Evolutionary conservation across 225 moss, liverwort and hornwort genomes (phyloP).

Genomic region (Marchantia paleacea): DNA sequence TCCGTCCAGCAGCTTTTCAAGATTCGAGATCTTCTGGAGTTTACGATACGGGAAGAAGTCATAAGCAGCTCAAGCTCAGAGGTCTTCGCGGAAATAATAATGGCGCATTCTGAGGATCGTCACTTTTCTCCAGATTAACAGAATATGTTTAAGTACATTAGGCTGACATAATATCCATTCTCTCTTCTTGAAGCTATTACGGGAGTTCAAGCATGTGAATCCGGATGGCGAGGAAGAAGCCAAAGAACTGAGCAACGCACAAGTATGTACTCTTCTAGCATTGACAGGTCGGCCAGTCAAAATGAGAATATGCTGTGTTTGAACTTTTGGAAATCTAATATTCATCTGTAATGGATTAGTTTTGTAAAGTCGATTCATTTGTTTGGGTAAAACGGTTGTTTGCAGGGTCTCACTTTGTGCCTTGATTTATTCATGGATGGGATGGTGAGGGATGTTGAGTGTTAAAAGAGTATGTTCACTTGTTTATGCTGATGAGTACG

Average conservation of each 20-base stretch:
- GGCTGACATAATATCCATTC: background rate
- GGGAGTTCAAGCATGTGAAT: constrained; percentile 97
- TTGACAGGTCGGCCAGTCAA: background rate
- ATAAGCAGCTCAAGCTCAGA: too few relatives aligned
- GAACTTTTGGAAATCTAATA: too few relatives aligned
- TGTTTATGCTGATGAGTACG: too few relatives aligned
- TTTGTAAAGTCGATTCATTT: background rate
- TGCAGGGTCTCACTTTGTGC: background rate
- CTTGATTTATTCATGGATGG: background rate
- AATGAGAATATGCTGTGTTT: background rate
- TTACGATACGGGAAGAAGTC: too few relatives aligned
- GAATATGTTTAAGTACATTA: background rate
- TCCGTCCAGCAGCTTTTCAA: too few relatives aligned
- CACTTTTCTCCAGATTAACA: too few relatives aligned
- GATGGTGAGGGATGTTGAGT: background rate
- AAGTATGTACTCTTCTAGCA: constrained; percentile 41
- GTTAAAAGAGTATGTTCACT: background rate
- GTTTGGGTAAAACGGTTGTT: background rate
- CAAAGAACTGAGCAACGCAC: constrained; percentile 60
- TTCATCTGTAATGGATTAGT: background rate
- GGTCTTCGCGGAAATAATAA: too few relatives aligned
- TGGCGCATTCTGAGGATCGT: too few relatives aligned
- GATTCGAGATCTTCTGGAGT: too few relatives aligned
- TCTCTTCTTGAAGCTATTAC: constrained; percentile 59
- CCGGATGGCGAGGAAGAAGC: constrained; percentile 81